These are phyloP conservation scores for Rhodotorula paludigena DNA, from an alignment of 768 basidiomycete genomes.

Conservation along the genomic window DNA sequence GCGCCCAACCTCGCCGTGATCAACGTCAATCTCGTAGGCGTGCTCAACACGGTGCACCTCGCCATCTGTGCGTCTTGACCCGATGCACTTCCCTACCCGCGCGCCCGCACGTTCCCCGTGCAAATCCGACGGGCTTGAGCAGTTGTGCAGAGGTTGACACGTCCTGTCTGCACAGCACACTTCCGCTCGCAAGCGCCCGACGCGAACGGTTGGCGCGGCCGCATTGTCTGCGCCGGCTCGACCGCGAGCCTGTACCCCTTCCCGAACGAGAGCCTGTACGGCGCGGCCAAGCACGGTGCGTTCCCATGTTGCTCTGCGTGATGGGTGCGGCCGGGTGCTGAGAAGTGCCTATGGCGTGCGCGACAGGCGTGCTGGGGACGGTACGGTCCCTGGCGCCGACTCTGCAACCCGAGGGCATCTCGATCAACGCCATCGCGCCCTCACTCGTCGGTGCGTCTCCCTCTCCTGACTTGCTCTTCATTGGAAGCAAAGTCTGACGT, in stretches of 20 bases:
- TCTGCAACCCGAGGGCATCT: neutral
- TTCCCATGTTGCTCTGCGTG: too few relatives aligned
- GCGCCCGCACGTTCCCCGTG: too few relatives aligned
- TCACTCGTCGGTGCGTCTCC: constrained; percentile 2
- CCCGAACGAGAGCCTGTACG: constrained; percentile 9
- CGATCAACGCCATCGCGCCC: constrained; percentile 5
- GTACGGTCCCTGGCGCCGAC: neutral
- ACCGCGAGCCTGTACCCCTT: constrained; percentile 2
- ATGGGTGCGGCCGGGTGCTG: neutral
- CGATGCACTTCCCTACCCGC: neutral
- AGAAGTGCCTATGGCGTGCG: too few relatives aligned
- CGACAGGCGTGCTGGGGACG: neutral
- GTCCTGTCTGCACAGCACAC: neutral
- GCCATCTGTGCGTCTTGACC: neutral
- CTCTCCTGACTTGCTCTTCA: neutral
- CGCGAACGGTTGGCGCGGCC: neutral
- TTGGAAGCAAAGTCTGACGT: neutral
- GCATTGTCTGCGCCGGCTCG: neutral
- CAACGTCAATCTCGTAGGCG: neutral
- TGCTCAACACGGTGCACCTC: constrained; percentile 1
- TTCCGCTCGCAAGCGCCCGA: neutral
- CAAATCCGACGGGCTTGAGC: neutral
- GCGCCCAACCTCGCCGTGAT: neutral
- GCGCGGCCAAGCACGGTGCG: constrained; percentile 11
- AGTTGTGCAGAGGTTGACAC: neutral